phyloP scores from a whole-genome alignment of 768 basidiomycete genomes.

The Boletus reticulatus region DNA sequence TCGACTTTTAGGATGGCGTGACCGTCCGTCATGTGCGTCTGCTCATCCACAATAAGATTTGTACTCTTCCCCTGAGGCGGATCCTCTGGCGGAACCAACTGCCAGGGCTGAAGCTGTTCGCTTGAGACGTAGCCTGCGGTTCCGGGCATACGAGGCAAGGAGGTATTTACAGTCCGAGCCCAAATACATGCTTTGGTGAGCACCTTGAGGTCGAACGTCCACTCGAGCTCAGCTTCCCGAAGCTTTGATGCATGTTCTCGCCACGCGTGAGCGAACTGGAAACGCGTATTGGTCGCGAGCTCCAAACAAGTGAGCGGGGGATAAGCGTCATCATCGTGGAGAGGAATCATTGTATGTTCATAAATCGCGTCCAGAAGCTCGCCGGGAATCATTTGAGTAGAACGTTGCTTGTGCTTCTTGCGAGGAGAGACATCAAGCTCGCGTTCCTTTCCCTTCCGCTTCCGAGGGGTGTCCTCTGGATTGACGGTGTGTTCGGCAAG shows the following conservation, averaged over 20 bases:
- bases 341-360: constrained; percentile 9
- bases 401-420: not conserved
- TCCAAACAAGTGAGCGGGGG: constrained; percentile 15
- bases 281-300: constrained; percentile 23
- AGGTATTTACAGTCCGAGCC: not conserved
- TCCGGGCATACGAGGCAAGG: constrained; percentile 4
- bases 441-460: constrained; percentile 25
- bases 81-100: constrained; percentile 4
- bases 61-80: not conserved
- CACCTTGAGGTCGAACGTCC: not conserved
- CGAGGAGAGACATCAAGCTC: constrained; percentile 2
- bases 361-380: constrained; percentile 11
- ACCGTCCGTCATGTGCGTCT: not conserved
- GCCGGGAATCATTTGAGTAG: not conserved
- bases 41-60: not conserved
- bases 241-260: constrained; percentile 12
- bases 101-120: constrained; percentile 15
- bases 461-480: not conserved
- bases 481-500: not conserved
- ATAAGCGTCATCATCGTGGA: constrained; percentile 15
- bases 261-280: constrained; percentile 22
- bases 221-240: constrained; percentile 6
- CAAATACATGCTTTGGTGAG: constrained; percentile 1
- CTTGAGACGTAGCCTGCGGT: constrained; percentile 9
- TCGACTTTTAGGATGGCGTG: not conserved